Evolutionary conservation across 2,329 filamentous ascomycete genomes (phyloP), one percentile per base, ranked within the genome.

Genomic region (Helotiales sp.): DNA sequence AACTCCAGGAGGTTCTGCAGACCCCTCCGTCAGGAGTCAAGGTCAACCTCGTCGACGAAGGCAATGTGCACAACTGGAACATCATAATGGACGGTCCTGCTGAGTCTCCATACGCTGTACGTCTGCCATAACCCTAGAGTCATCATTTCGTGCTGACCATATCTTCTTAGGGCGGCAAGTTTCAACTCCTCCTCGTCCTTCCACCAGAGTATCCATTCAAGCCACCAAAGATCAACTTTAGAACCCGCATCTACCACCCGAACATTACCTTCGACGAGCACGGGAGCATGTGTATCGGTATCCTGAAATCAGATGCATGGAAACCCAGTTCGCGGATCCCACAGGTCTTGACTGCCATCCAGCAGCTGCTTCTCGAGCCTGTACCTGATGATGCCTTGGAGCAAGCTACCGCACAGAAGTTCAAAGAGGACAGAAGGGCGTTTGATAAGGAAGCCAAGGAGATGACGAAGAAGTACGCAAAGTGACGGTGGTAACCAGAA

Each of bases 131-230:
- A 51, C n/a, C 31, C 30, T 24, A 31, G 19, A 34, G 8, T 33
- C 30, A 1, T 27, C 19, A 13, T 10, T 22, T 31, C 42, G 4
- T 24, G 2, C 27, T 53, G n/a, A 47, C 52, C 50, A 52, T 17
- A 15, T n/a, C 30, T 22, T 17, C 30, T 19, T 36, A 73, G 86
- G 85, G 83, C 70, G 87, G 87, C 56, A 79, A 77, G 69, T 91
- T 90, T 78, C 79, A 82, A 59, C 79, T 91, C 63, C 79, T 81
- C 64, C 80, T 90, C 65, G 80, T 75, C 44, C 81, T 91, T 34
- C 88, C 88, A n/a, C 82, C 77, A 66, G 84, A 87, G 67, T 90
- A 90, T 73, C 87, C 87, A 7, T 90, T 90, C 80, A 90, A 90
- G 71, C 86, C 87, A 6, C 87, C 87, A 3, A 81, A 82, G 52